Conservation (phyloP, 2,329 filamentous ascomycete genomes). For the Penicillium sclerotiorum region DNA sequence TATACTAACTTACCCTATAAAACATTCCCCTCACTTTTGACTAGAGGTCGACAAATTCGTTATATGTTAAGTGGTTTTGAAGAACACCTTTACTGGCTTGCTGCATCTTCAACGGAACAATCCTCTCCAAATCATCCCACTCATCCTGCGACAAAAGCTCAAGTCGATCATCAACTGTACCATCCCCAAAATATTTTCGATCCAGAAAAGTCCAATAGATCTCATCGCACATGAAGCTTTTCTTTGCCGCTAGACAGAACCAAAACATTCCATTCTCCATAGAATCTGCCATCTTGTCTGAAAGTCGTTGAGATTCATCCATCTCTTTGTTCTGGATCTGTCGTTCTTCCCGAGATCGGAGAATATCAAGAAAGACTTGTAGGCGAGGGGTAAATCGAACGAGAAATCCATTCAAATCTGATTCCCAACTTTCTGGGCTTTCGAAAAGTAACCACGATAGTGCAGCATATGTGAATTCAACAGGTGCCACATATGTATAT, state of each 20-base stretch:
- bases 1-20: too few relatives aligned
- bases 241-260: conserved; percentile 27
- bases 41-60: conserved; percentile 6
- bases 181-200: conserved; percentile 20
- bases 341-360: conserved; percentile 19
- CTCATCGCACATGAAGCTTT: conserved; percentile 29
- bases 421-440: conserved; percentile 19
- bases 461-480: conserved; percentile 21
- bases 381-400: conserved; percentile 21
- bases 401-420: conserved; percentile 24
- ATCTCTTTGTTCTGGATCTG: conserved; percentile 11
- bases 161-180: conserved; percentile 22
- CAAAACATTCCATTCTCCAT: conserved; percentile 26
- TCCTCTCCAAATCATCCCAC: conserved; percentile 2
- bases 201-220: conserved; percentile 30
- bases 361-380: conserved; percentile 23
- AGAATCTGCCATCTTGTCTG: conserved; percentile 24
- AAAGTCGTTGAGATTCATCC: conserved; percentile 18
- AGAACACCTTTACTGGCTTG: conserved; percentile 4
- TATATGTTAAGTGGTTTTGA: conserved; percentile 6
- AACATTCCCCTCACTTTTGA: too few relatives aligned
- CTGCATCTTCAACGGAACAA: conserved; percentile 11
- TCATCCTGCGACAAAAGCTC: conserved; percentile 16
- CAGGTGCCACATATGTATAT: conserved; percentile 22
- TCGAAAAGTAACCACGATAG: conserved; percentile 29